A percentile compares a stretch with the other conserved stretches of the same genome.
Conservation (phyloP, 2,329 filamentous ascomycete genomes). For the Fusarium sp. region DNA sequence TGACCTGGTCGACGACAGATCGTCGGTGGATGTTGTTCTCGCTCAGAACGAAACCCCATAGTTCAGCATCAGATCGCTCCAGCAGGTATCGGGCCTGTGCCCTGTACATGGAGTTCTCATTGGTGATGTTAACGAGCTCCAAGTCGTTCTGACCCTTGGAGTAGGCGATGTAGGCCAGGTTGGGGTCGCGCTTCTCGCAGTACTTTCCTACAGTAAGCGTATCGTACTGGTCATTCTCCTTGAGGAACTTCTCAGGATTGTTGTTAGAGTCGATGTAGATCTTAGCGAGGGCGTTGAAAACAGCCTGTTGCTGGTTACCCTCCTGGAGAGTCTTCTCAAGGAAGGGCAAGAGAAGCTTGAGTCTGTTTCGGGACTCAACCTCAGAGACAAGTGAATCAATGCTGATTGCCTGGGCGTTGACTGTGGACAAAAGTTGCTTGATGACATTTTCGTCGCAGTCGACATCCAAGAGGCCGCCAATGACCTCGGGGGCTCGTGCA, state of each 20-base stretch:
- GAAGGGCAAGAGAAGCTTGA: slow-evolving; percentile 96
- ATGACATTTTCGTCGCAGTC: slow-evolving; percentile 98
- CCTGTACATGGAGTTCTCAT: slow-evolving; percentile 99
- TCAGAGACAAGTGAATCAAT: slow-evolving; percentile 95
- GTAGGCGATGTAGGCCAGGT: slow-evolving; percentile 94
- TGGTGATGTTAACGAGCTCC: slow-evolving; percentile 97
- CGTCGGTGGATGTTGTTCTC: slow-evolving; percentile 96
- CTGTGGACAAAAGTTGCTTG: slow-evolving; percentile 87
- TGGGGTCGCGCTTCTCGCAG: slow-evolving; percentile 98
- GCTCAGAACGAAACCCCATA: slow-evolving; percentile 95
- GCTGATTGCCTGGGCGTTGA: slow-evolving; percentile 86
- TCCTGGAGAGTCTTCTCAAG: slow-evolving; percentile 89
- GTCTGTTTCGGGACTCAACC: slow-evolving; percentile 94
- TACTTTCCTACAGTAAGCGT: slow-evolving; percentile 94
- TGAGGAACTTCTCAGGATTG: slow-evolving; percentile 96
- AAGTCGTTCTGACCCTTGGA: slow-evolving; percentile 97
- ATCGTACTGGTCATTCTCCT: slow-evolving; percentile 97
- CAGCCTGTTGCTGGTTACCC: slow-evolving; percentile 95
- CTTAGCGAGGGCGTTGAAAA: slow-evolving; percentile 97
- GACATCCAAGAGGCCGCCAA: slow-evolving; percentile 93
- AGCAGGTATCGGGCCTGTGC: slow-evolving; percentile 96
- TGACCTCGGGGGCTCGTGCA: slow-evolving; percentile 87
- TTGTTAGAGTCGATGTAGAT: slow-evolving; percentile 99
- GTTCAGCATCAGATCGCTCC: slow-evolving; percentile 87
- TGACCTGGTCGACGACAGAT: slow-evolving; percentile 95